Evolutionary conservation across 805 yeast genomes (phyloP), one percentile per base, ranked within the genome.

Genomic region (Metschnikowia lachancei): DNA sequence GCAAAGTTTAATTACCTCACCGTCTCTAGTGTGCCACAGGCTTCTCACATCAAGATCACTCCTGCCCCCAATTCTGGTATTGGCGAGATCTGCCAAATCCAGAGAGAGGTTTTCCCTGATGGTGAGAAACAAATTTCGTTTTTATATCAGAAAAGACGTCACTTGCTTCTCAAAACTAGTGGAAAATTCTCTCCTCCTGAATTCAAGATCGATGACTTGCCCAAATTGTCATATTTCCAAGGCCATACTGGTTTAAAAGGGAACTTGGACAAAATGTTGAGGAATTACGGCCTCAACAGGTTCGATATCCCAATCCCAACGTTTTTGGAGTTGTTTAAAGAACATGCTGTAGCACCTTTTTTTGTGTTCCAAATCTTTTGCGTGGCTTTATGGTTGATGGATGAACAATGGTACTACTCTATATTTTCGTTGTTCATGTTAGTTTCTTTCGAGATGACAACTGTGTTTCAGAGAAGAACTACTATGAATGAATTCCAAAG

Each of bases 341-440:
- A 94, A 68, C 99, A 94, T 64, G 98, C 98, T 10, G 91, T 94
- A 33, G 98, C 99, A 12, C 99, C 99, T 11, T 88, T 94, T 65
- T 94, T 94, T 59, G 96, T 94, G 20, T 94, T 94, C 74, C 99
- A 94, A 72, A 76, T 94, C 47, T 94, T 94, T 65, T 91, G 97
- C 63, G 95, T 92, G 49, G 95, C 92, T 4, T 74, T 94, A 52
- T 94, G 98, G 97, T 78, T 88, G 61, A 80, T 94, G 80, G 98
- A 94, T 69, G 97, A 92, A 57, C 85, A 87, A 72, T 94, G 98
- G 98, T 91, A 91, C 68, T 86, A 86, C 63, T 89, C 98, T 3
- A 71, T 94, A 49, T 90, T 94, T 69, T 87, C 95, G 26, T 74
- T 92, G 56, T 83, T 94, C 67, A 92, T 92, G 95, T 77, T 94